phyloP scores from a whole-genome alignment of 768 basidiomycete genomes.

The Lentinula sp. region DNA sequence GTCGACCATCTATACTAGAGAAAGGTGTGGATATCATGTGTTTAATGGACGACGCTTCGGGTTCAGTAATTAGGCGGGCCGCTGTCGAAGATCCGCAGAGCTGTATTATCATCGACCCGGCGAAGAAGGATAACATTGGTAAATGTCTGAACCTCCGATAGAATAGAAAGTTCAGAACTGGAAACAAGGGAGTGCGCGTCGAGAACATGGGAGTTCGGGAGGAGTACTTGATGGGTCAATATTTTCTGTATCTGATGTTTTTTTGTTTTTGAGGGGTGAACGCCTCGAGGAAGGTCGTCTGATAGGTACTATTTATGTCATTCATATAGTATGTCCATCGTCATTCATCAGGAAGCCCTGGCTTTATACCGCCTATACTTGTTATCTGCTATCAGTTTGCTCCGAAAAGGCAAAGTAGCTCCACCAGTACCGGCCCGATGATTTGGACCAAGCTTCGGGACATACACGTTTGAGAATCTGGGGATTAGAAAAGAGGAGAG shows the following conservation, averaged over 20 bases:
- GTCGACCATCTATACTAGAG: background rate
- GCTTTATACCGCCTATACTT: background rate
- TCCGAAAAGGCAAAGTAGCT: background rate
- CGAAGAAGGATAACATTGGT: background rate
- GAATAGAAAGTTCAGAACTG: background rate
- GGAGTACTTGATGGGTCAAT: background rate
- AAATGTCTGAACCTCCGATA: background rate
- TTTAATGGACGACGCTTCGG: background rate
- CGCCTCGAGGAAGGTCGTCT: background rate
- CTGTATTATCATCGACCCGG: background rate
- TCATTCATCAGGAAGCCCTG: background rate
- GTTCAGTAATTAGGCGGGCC: background rate
- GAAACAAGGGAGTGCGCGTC: background rate
- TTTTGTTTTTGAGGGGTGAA: background rate
- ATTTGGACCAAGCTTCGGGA: too few relatives aligned
- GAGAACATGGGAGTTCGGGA: background rate
- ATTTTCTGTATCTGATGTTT: background rate
- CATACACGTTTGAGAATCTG: background rate
- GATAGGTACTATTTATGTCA: background rate
- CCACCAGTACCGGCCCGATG: background rate
- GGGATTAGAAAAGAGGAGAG: too few relatives aligned
- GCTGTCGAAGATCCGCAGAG: background rate
- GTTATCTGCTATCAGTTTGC: background rate
- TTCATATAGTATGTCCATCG: background rate
- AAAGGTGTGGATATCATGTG: background rate